Percentiles rank a stretch among this genome's conserved stretches.
These are phyloP conservation scores for Angomonas deanei DNA, from an alignment of 208 protist species.

Conservation along the genomic window DNA sequence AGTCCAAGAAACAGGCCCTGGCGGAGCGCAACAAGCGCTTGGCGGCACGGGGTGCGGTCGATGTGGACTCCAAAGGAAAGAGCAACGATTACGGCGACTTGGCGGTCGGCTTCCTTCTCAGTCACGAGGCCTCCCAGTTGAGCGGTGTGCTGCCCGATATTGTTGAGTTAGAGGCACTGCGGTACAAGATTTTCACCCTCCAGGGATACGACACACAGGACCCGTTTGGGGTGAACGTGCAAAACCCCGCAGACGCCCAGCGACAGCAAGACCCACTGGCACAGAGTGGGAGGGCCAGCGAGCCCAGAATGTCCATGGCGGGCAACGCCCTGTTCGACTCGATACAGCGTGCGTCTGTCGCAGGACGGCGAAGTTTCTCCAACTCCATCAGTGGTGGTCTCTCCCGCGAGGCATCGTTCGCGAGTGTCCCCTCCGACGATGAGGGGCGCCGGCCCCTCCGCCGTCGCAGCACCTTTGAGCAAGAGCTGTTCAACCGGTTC, in stretches of 20 bases:
- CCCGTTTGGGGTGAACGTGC: slow-evolving; percentile 21
- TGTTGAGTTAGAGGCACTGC: slow-evolving; percentile 69
- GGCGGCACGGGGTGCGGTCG: slow-evolving; percentile 18
- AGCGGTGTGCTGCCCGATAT: slow-evolving; percentile 56
- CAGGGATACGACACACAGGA: slow-evolving; percentile 43
- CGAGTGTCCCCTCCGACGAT: not conserved
- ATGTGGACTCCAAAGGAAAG: slow-evolving; percentile 17
- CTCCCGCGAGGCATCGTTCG: not conserved
- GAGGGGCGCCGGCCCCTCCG: not conserved
- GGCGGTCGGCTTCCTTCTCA: slow-evolving; percentile 67
- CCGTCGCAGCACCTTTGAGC: slow-evolving; percentile 23
- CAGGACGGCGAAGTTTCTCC: not conserved
- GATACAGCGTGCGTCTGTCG: not conserved
- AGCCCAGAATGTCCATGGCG: not conserved
- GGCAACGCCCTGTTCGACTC: not conserved
- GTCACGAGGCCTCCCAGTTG: slow-evolving; percentile 37
- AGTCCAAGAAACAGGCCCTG: slow-evolving; percentile 11
- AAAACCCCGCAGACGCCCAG: not conserved
- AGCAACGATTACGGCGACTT: slow-evolving; percentile 70
- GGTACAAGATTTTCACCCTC: slow-evolving; percentile 74
- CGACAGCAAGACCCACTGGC: not conserved
- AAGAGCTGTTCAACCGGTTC: slow-evolving; percentile 8
- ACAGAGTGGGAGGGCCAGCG: not conserved
- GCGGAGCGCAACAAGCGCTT: slow-evolving; percentile 13
- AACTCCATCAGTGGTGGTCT: not conserved